Evolutionary conservation across 345 rosid genomes (phyloP).

Genomic region (Eucalyptus viminalis): DNA sequence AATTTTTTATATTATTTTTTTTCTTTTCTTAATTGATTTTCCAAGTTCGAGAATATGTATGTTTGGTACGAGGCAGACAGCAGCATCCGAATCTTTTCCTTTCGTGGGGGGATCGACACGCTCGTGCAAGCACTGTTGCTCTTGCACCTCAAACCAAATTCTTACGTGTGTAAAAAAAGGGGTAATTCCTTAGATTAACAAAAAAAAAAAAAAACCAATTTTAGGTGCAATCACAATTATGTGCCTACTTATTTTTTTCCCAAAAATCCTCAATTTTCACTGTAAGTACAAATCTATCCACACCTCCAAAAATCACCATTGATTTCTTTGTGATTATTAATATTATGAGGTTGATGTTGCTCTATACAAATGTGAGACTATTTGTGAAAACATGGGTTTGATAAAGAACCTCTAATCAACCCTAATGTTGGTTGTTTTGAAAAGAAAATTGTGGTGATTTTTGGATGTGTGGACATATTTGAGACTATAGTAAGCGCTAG

Average conservation of each 20-base stretch:
- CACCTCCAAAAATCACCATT: background rate
- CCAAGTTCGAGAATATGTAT: background rate
- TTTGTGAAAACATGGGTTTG: background rate
- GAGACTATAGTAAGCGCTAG: background rate
- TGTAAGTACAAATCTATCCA: background rate
- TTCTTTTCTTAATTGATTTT: background rate
- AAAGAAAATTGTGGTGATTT: background rate
- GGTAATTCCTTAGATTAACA: background rate
- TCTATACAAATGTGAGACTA: background rate
- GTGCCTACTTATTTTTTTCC: background rate
- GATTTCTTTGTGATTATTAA: background rate
- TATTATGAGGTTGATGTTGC: background rate
- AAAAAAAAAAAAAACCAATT: background rate
- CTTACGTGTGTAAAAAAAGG: background rate
- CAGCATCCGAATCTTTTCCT: background rate
- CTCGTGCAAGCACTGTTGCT: background rate
- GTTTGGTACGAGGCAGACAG: background rate
- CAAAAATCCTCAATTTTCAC: background rate
- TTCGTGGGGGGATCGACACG: background rate
- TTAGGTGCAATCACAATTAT: background rate
- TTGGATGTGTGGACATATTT: background rate
- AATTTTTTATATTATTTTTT: background rate
- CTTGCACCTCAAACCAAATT: background rate
- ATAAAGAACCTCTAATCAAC: background rate
- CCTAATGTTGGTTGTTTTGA: too few relatives aligned